Percentiles rank a stretch among this genome's conserved stretches.
phyloP scores from a whole-genome alignment of 1,284 basidiomycete species.

The Ganoderma sinense region DNA sequence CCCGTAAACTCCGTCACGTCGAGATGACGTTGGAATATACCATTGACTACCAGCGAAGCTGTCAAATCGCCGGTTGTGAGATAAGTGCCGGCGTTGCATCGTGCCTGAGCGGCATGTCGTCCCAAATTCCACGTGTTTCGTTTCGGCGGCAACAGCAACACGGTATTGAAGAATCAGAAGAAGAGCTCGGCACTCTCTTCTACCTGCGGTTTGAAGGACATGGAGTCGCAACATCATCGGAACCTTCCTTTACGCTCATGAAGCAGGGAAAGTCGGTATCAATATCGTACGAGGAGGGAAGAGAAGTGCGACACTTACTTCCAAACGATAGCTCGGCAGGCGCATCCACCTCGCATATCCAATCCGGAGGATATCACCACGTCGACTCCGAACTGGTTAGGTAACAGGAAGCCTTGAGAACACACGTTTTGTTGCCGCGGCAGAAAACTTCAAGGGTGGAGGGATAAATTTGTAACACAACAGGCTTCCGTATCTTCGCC shows the following conservation, averaged over 20 bases:
- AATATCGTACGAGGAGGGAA: not conserved
- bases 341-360: not conserved
- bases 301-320: not conserved
- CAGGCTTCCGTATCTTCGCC: not conserved
- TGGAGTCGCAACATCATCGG: not conserved
- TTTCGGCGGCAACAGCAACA: not conserved
- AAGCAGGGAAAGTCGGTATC: not conserved
- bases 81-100: not conserved
- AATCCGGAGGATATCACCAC: not conserved
- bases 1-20: not conserved
- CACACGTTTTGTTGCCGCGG: not conserved
- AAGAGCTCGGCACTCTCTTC: not conserved
- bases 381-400: not conserved
- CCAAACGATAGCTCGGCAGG: not conserved
- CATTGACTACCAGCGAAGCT: not conserved
- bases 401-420: conserved; percentile 1
- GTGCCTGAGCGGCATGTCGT: not conserved
- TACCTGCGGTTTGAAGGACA: not conserved
- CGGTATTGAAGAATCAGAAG: not conserved
- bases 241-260: not conserved
- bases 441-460: conserved; percentile 4
- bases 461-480: not conserved
- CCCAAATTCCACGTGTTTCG: not conserved
- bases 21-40: not conserved
- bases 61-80: not conserved